phyloP scores from a whole-genome alignment of 2,329 filamentous ascomycete genomes.

The Colletotrichum magnum region DNA sequence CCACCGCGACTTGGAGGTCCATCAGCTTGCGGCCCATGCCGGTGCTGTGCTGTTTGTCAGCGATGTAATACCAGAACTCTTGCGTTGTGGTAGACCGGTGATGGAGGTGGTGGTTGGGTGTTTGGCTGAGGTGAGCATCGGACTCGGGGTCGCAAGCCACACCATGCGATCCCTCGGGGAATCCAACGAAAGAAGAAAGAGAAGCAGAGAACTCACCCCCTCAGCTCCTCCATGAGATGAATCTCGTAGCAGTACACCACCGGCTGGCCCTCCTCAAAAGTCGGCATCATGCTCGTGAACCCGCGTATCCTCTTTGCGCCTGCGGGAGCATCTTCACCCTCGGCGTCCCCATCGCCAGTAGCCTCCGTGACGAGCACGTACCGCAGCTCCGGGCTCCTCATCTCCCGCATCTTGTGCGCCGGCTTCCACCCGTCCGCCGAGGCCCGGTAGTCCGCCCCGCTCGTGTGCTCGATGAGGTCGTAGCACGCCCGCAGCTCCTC shows the following conservation, averaged over 20 bases:
- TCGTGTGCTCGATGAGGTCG: slow-evolving; percentile 73
- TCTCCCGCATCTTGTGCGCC: slow-evolving; percentile 73
- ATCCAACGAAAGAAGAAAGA: too few species aligned
- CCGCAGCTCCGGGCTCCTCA: slow-evolving; percentile 76
- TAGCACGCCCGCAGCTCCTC: slow-evolving; percentile 68
- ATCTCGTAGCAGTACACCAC: slow-evolving; percentile 87
- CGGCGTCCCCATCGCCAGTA: slow-evolving; percentile 37
- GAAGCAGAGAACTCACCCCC: slow-evolving; percentile 59
- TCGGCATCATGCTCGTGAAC: slow-evolving; percentile 81
- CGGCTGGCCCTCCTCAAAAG: slow-evolving; percentile 73
- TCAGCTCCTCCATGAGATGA: slow-evolving; percentile 71
- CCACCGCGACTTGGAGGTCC: slow-evolving; percentile 66
- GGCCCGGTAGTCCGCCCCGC: slow-evolving; percentile 72
- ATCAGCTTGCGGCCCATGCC: slow-evolving; percentile 76
- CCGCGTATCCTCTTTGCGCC: slow-evolving; percentile 55
- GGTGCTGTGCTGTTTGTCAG: slow-evolving; percentile 56
- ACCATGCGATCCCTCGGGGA: too few species aligned
- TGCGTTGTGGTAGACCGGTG: too few species aligned
- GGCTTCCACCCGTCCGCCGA: slow-evolving; percentile 76
- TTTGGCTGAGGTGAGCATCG: too few species aligned
- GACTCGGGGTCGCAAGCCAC: too few species aligned
- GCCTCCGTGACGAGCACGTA: slow-evolving; percentile 72
- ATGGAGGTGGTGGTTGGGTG: too few species aligned
- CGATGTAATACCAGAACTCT: neutral
- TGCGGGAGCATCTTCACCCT: slow-evolving; percentile 40